phyloP scores from a whole-genome alignment of 1,284 basidiomycete genomes.

The Trichosporon asahii region DNA sequence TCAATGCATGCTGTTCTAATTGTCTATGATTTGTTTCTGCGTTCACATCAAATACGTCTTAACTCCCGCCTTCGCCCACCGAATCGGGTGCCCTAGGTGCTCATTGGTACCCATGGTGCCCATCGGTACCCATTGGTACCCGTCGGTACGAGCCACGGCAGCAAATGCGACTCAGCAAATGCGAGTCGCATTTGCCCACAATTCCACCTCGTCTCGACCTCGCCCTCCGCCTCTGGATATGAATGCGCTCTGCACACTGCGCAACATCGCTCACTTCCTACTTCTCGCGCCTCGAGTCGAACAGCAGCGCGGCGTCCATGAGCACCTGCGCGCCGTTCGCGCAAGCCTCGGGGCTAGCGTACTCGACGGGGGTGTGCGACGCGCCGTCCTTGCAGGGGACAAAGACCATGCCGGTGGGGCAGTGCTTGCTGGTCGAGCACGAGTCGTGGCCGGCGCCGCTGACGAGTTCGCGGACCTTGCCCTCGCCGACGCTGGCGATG shows the following conservation, averaged over 20 bases:
- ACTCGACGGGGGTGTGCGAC: conserved; percentile 35
- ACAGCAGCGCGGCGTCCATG: conserved; percentile 25
- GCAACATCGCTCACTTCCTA: neutral
- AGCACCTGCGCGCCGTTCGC: conserved; percentile 26
- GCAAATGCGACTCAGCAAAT: too few species aligned
- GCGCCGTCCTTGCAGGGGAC: conserved; percentile 34
- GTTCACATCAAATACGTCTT: too few species aligned
- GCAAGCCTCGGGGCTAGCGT: conserved; percentile 28
- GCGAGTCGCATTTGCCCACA: too few species aligned
- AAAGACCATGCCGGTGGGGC: conserved; percentile 40
- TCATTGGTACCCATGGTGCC: too few species aligned
- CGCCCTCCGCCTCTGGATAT: too few species aligned
- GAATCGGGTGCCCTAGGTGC: too few species aligned
- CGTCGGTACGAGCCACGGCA: too few species aligned
- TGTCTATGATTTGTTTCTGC: neutral
- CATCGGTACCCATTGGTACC: too few species aligned
- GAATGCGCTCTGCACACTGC: too few species aligned
- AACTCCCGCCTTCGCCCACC: too few species aligned
- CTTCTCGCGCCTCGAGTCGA: conserved; percentile 17
- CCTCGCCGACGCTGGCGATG: neutral
- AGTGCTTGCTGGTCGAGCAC: conserved; percentile 22
- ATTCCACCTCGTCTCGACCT: too few species aligned
- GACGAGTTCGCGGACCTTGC: conserved; percentile 13
- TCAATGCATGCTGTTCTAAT: neutral
- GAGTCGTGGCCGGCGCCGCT: conserved; percentile 32